Evolutionary conservation across 352 stramenopile genomes (phyloP).

Genomic region (Globisporangium ultimum): DNA sequence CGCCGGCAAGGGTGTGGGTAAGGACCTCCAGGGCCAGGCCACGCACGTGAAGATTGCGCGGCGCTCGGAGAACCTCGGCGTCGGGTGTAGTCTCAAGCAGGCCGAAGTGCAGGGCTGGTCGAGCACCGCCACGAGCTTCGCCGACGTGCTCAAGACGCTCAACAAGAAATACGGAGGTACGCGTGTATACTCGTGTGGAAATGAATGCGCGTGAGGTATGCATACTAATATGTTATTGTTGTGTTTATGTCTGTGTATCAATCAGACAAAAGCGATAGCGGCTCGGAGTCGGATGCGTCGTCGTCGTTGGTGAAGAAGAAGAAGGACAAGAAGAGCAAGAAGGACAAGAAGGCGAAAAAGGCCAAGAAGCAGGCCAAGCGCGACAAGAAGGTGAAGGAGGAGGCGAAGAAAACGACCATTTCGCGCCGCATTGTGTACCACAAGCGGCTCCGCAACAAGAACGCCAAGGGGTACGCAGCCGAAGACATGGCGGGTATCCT

Average conservation of each 20-base stretch:
- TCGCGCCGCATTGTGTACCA: conserved; percentile 74
- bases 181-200: background rate
- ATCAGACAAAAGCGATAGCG: conserved; percentile 36
- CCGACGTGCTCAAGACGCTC: conserved; percentile 80
- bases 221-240: background rate
- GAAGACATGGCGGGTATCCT: conserved; percentile 85
- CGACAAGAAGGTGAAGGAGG: conserved; percentile 43
- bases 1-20: conserved; percentile 91
- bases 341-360: conserved; percentile 49
- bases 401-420: conserved; percentile 36
- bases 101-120: conserved; percentile 86
- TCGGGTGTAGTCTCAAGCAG: conserved; percentile 90
- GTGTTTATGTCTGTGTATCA: background rate
- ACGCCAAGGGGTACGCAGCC: conserved; percentile 79
- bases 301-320: conserved; percentile 31
- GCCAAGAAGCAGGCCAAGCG: conserved; percentile 45
- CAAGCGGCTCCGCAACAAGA: conserved; percentile 85
- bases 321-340: conserved; percentile 54
- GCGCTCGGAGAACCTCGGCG: conserved; percentile 86
- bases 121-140: conserved; percentile 73
- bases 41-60: conserved; percentile 87
- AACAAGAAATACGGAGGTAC: conserved; percentile 74
- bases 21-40: conserved; percentile 88
- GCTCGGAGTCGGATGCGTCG: conserved; percentile 25
- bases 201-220: background rate